Evolutionary conservation across 1,139 yeast genomes (phyloP).

Genomic region (Chernovozyma sophiae-reginae): DNA sequence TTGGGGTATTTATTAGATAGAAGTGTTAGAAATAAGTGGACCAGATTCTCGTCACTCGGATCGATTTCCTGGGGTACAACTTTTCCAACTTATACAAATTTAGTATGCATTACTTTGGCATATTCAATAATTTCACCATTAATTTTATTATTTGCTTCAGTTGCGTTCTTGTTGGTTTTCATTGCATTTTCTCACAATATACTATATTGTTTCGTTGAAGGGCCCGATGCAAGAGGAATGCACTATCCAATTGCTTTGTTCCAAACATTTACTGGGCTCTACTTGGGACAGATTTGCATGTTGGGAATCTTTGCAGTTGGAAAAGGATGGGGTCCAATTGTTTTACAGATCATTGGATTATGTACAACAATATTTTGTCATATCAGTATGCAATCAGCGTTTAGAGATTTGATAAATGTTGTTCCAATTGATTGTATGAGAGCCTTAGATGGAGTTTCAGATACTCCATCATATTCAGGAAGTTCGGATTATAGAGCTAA

Average conservation of each 20-base stretch:
- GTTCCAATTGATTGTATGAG: constrained; percentile 69
- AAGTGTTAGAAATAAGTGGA: constrained; percentile 87
- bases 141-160: constrained; percentile 61
- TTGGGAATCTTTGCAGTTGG: constrained; percentile 85
- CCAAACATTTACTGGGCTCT: constrained; percentile 85
- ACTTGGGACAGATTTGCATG: constrained; percentile 80
- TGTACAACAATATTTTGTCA: constrained; percentile 67
- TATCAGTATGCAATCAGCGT: constrained; percentile 54
- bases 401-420: constrained; percentile 53
- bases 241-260: constrained; percentile 84
- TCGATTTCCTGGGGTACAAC: constrained; percentile 81
- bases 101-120: constrained; percentile 75
- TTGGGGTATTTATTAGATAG: constrained; percentile 67
- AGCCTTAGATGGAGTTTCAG: constrained; percentile 64
- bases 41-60: constrained; percentile 60
- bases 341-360: constrained; percentile 62
- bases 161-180: constrained; percentile 68
- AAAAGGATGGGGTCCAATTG: constrained; percentile 94
- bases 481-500: constrained; percentile 32
- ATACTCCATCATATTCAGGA: constrained; percentile 52
- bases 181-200: constrained; percentile 78
- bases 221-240: constrained; percentile 75
- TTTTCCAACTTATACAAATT: constrained; percentile 79
- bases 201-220: constrained; percentile 58
- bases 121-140: constrained; percentile 81